Evolutionary conservation across 2,329 filamentous ascomycete genomes (phyloP).

Genomic region (Metarhizium brunneum): DNA sequence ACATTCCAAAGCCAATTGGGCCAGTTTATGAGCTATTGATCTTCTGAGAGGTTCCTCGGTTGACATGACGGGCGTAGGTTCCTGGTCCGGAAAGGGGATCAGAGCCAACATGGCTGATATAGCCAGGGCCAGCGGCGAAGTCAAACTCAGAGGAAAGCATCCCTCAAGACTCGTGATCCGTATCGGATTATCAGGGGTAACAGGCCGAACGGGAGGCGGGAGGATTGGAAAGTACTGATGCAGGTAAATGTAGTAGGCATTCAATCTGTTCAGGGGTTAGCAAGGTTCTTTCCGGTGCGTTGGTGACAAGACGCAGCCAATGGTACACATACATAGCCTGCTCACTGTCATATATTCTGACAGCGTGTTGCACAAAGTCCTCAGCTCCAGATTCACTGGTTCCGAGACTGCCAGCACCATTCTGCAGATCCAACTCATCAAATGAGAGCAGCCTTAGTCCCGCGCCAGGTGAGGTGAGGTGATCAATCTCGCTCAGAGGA

Average conservation of each 20-base stretch:
- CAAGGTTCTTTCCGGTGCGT: not conserved
- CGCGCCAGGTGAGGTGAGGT: not conserved
- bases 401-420: not conserved
- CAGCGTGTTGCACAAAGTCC: not conserved
- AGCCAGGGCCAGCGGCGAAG: not conserved
- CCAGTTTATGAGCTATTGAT: not conserved
- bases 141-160: not conserved
- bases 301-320: not conserved
- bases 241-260: conserved; percentile 3
- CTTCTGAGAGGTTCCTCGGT: not conserved
- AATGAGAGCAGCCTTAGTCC: not conserved
- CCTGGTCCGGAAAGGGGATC: not conserved
- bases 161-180: not conserved
- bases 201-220: not conserved
- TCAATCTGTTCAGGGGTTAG: not conserved
- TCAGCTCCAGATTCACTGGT: not conserved
- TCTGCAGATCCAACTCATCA: not conserved
- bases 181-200: not conserved
- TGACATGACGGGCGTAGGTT: not conserved
- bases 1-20: not conserved
- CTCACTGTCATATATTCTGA: not conserved
- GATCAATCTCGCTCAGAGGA: not conserved
- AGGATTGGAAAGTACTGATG: conserved; percentile 3
- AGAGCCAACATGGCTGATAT: not conserved
- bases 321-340: not conserved